These are phyloP conservation scores for Colletotrichum paranaense DNA, from an alignment of 2,329 filamentous ascomycete species.

Conservation along the genomic window DNA sequence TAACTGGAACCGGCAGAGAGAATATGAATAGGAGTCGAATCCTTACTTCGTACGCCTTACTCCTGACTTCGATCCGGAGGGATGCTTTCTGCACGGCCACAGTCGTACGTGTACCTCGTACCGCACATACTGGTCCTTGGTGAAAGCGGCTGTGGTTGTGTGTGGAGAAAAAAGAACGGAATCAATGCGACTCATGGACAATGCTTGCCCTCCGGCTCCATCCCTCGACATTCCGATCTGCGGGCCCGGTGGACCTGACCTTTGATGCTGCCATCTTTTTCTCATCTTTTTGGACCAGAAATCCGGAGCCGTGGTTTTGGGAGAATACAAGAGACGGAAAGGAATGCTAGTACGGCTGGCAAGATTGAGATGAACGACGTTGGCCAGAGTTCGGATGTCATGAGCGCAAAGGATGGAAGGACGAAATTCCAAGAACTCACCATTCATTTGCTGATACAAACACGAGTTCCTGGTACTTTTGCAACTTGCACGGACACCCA, in stretches of 20 bases:
- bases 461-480: neutral
- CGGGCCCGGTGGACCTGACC: slow-evolving; percentile 16
- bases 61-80: neutral
- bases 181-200: slow-evolving; percentile 10
- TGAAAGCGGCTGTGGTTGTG: neutral
- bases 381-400: neutral
- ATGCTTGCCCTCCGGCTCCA: slow-evolving; percentile 2
- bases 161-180: neutral
- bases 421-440: neutral
- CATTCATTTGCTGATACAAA: neutral
- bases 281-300: neutral
- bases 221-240: slow-evolving; percentile 20
- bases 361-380: slow-evolving; percentile 20
- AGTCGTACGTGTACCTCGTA: neutral
- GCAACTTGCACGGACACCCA: neutral
- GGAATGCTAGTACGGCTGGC: neutral
- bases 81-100: neutral
- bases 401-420: neutral
- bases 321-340: neutral
- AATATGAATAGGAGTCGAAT: neutral
- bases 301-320: neutral
- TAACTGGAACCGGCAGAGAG: neutral
- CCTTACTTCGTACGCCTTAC: neutral
- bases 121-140: too few species aligned
- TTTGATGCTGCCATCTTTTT: neutral